Base-by-base conservation (phyloP, 1,139 yeast genomes). In the Protomyces inundatus region DNA sequence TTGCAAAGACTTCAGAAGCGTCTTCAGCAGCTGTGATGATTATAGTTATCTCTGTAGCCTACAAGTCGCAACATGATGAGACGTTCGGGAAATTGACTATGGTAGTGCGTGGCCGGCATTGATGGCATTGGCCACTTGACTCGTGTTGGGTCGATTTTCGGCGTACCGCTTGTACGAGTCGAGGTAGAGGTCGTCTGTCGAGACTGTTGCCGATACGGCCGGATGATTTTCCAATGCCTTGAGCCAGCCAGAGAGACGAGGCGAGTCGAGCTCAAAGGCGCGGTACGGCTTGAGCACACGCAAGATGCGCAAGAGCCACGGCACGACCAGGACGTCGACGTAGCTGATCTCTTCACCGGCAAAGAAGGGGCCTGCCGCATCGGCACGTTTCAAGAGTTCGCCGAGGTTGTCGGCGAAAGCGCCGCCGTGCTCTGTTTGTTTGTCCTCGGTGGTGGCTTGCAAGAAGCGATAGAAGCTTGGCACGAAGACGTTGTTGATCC, bases 51-150 rank as follows among this genome's bases (percentile, higher is more conserved):
- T 23, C 23, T 23, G 23, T 37, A 37, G 42, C n/a, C n/a, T 37
- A n/a, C n/a, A n/a, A 37, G n/a, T 10, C 10, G 42, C 3, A 37
- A 3, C n/a, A n/a, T n/a, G n/a, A 37, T 37, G n/a, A 10, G 3
- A 9, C 14, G 6, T 10, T 45, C 14, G 16, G 12, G 9, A 16
- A 9, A 6, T 16, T 14, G n/a, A 1, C 37, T 16, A 61, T 23
- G 64, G 64, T 16, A 61, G 40, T 9, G 53, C 64, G 36, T 58
- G 42, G 12, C 64, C 64, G 32, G 35, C 40, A 39, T 55, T 61
- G 55, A 55, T 61, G 16, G 64, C 64, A 39, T 61, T 55, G 10
- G 64, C 64, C 33, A 61, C 64, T 51, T 61, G 64, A 14, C 55
- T 48, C 30, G 64, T 61, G 12, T 55, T 55, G n/a, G 64, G 64